These are phyloP conservation scores for Penicillium sp. DNA, from an alignment of 2,329 filamentous ascomycete genomes.

Conservation along the genomic window DNA sequence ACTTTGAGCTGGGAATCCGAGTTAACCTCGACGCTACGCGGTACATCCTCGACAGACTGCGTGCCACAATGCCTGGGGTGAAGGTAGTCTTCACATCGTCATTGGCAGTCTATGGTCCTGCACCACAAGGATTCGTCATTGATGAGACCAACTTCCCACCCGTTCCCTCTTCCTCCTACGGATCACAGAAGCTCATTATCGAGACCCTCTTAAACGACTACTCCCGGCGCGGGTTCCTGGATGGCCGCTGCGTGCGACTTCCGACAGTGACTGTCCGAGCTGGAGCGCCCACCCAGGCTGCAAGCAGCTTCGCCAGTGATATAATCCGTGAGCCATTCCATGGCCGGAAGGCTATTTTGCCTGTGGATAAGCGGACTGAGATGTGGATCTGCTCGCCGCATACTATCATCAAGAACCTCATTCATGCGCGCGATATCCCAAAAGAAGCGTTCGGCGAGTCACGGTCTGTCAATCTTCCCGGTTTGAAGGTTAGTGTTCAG, in stretches of 20 bases:
- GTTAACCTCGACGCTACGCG: slow-evolving; percentile 50
- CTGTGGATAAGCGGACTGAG: slow-evolving; percentile 49
- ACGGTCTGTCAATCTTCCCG: slow-evolving; percentile 52
- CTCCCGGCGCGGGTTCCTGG: slow-evolving; percentile 47
- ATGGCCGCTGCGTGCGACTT: slow-evolving; percentile 44
- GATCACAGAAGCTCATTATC: slow-evolving; percentile 49
- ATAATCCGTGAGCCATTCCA: slow-evolving; percentile 52
- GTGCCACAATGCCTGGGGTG: slow-evolving; percentile 43
- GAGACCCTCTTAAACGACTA: slow-evolving; percentile 51
- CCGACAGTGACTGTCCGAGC: slow-evolving; percentile 51
- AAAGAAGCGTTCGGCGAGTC: slow-evolving; percentile 51
- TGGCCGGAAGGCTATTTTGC: slow-evolving; percentile 48
- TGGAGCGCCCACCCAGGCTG: slow-evolving; percentile 49
- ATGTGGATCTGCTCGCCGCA: slow-evolving; percentile 56
- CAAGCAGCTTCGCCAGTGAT: slow-evolving; percentile 49
- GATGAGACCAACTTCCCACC: slow-evolving; percentile 46
- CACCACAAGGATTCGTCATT: slow-evolving; percentile 40
- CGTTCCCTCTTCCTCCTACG: slow-evolving; percentile 48
- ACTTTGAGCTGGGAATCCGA: slow-evolving; percentile 49
- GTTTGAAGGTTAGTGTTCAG: slow-evolving; percentile 54
- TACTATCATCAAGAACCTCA: slow-evolving; percentile 51
- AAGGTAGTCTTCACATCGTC: slow-evolving; percentile 48
- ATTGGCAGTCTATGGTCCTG: slow-evolving; percentile 49
- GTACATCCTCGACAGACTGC: slow-evolving; percentile 47
- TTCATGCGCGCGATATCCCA: slow-evolving; percentile 49